Conservation (phyloP, 495 filamentous ascomycete genomes). For the Aspergillus saccharolyticus region DNA sequence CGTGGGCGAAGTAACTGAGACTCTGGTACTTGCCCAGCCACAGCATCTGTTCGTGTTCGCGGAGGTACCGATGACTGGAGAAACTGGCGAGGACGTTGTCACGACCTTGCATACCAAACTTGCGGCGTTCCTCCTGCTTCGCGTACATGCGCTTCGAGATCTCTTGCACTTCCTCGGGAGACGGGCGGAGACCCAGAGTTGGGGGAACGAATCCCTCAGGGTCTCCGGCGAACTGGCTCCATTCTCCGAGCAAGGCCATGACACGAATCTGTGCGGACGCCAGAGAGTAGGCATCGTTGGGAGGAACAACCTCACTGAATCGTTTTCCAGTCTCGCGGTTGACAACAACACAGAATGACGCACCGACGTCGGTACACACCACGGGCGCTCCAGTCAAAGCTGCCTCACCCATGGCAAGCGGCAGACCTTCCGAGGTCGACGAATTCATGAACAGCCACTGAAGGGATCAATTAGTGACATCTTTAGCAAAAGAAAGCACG, state of each 20-base stretch:
- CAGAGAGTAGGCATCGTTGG: constrained; percentile 53
- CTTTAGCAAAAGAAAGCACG: neutral
- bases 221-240: constrained; percentile 49
- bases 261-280: constrained; percentile 56
- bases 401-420: constrained; percentile 59
- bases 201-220: constrained; percentile 25
- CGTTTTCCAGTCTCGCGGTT: constrained; percentile 49
- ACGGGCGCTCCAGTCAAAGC: constrained; percentile 58
- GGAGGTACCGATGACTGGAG: constrained; percentile 53
- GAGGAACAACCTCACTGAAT: constrained; percentile 56
- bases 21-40: constrained; percentile 50
- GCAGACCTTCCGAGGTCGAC: constrained; percentile 58
- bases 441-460: constrained; percentile 62
- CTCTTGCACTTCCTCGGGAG: constrained; percentile 41
- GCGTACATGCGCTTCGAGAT: constrained; percentile 57
- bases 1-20: constrained; percentile 16
- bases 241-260: constrained; percentile 53
- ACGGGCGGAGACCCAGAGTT: constrained; percentile 41
- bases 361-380: constrained; percentile 61
- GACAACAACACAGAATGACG: constrained; percentile 55
- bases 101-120: constrained; percentile 54
- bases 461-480: neutral
- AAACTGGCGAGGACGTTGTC: constrained; percentile 54
- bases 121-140: constrained; percentile 50
- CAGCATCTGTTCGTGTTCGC: constrained; percentile 65